Evolutionary conservation across 257 asterid species (phyloP), one percentile per base, ranked within the genome.

Genomic region (Forsythia viridissima): DNA sequence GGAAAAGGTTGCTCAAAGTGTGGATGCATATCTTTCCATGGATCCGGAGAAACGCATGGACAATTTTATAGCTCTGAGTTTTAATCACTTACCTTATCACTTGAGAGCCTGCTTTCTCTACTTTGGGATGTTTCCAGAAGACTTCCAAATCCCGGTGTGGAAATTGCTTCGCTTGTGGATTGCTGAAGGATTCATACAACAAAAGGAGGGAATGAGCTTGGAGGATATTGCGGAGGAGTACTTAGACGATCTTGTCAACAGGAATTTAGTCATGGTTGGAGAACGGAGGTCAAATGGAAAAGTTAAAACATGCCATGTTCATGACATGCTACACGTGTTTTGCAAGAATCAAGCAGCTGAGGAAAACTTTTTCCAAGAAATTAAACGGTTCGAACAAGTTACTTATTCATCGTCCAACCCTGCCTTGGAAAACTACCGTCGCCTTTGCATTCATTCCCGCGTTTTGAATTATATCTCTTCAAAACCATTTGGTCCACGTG

Each of bases 151-250:
- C 70, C 87, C 86, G 0, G 88, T 83, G 38, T 70, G 88, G 88
- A 85, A 82, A 41, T 73, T 91, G 12, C 70, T 83, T 1, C 83
- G 87, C 2, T 24, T 89, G n/a, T 91, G 93, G 96, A 80, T 87
- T 15, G 92, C 90, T 0, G 96, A 89, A 69, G 96, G 96, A 8
- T 86, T 91, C 76, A 84, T 91, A 68, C 89, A 82, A 8, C 82
- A 77, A 65, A 79, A 79, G 70, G 83, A 80, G 8, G 91, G 83
- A 30, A 80, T 82, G 90, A 79, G 81, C 78, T 73, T 82, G 74
- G 93, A 90, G 82, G 89, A 84, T 70, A 76, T 85, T 12, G 91
- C 85, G 1, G 90, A 87, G 81, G 89, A 84, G 52, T 78, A 84
- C 76, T 61, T 88, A 76, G 86, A 87, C 37, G 87, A 90, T 68